Evolutionary conservation across 257 asterid genomes (phyloP).

Genomic region (Solanum gracilifrons): DNA sequence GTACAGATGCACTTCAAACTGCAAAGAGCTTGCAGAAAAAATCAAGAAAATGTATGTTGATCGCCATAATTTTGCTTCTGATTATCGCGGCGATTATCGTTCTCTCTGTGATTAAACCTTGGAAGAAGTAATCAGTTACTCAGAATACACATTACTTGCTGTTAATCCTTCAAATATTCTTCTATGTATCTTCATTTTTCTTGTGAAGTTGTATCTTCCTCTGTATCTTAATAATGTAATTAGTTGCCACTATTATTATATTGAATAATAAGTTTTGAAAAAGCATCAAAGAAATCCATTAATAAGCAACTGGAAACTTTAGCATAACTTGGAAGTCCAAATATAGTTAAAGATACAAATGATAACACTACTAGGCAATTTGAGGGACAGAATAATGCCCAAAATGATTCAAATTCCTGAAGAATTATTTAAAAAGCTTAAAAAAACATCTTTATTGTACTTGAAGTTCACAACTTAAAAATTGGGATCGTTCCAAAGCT

Average conservation of each 20-base stretch:
- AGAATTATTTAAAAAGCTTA: slow-evolving; percentile 20
- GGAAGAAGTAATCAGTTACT: slow-evolving; percentile 30
- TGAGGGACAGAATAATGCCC: slow-evolving; percentile 23
- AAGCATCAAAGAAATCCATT: not conserved
- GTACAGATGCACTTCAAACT: slow-evolving; percentile 71
- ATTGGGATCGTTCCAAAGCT: slow-evolving; percentile 15
- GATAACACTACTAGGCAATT: not conserved
- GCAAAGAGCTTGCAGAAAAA: slow-evolving; percentile 65
- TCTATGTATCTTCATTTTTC: not conserved
- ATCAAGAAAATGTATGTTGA: slow-evolving; percentile 75
- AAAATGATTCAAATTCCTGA: slow-evolving; percentile 8
- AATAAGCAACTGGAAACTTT: not conserved
- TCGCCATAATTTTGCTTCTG: slow-evolving; percentile 39
- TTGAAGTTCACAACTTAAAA: not conserved
- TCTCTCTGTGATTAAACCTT: slow-evolving; percentile 57
- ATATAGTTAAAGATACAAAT: not conserved
- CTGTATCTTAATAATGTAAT: not conserved
- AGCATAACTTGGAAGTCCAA: not conserved
- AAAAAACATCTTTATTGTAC: slow-evolving; percentile 11
- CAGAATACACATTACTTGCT: not conserved
- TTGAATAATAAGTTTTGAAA: not conserved
- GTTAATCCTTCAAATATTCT: not conserved
- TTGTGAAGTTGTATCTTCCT: not conserved
- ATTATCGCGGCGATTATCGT: slow-evolving; percentile 48
- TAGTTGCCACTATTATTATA: not conserved